phyloP scores from a whole-genome alignment of 345 rosid genomes.

The Arabidopsis suecica region DNA sequence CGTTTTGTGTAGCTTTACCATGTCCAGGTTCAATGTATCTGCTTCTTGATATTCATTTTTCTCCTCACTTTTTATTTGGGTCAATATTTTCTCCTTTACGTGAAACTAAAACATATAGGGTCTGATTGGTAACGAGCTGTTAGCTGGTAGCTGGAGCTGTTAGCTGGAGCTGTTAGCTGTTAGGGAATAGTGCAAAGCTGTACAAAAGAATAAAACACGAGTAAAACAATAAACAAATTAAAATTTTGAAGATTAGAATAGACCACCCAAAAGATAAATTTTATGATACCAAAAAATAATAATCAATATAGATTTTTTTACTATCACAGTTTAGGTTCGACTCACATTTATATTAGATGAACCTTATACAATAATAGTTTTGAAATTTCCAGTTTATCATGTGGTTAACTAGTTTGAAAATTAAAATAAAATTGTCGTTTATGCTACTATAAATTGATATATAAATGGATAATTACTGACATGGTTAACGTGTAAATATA shows the following conservation, averaged over 20 bases:
- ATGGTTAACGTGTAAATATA: not conserved
- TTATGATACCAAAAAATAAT: no score
- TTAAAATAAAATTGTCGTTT: not conserved
- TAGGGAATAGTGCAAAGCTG: no score
- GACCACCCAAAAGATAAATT: not conserved
- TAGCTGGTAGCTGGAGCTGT: no score
- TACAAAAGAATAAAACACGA: no score
- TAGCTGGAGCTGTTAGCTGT: no score
- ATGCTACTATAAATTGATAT: no score
- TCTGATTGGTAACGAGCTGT: no score
- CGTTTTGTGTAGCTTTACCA: not conserved
- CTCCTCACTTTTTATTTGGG: slow-evolving; percentile 2
- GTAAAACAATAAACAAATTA: not conserved
- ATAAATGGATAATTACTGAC: no score
- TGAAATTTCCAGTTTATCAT: not conserved
- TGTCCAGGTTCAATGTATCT: slow-evolving; percentile 42
- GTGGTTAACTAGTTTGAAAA: not conserved
- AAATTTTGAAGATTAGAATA: no score
- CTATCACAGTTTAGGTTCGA: not conserved
- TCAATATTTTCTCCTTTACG: slow-evolving; percentile 5
- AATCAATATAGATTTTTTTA: no score
- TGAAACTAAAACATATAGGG: not conserved
- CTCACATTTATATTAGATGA: not conserved
- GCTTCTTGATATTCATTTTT: not conserved
- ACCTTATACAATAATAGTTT: not conserved